These are phyloP conservation scores for Globisporangium nunn DNA, from an alignment of 352 stramenopile genomes.

Conservation along the genomic window DNA sequence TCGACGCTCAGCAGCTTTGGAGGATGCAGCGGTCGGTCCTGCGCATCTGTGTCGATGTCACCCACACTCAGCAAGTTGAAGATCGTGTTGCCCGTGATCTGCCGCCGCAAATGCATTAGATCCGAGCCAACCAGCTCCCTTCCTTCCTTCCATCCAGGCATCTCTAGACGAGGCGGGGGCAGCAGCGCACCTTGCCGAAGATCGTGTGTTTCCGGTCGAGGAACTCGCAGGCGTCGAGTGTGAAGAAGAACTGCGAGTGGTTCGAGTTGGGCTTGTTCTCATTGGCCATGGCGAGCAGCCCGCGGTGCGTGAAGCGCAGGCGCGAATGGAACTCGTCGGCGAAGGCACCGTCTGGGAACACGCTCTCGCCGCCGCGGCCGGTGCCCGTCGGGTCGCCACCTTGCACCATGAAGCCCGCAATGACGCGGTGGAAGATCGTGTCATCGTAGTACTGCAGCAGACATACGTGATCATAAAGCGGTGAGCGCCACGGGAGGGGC, in stretches of 20 bases:
- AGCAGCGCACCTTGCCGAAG: constrained; percentile 54
- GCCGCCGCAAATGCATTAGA: background rate
- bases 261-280: constrained; percentile 85
- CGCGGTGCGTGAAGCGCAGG: constrained; percentile 94
- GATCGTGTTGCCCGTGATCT: constrained; percentile 94
- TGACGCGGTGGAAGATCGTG: constrained; percentile 94
- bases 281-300: constrained; percentile 93
- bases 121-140: no score
- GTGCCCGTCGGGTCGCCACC: constrained; percentile 89
- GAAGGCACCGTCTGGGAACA: constrained; percentile 69
- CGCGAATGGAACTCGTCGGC: constrained; percentile 91
- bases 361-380: constrained; percentile 73
- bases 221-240: constrained; percentile 91
- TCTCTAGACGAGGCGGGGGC: background rate
- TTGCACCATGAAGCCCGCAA: constrained; percentile 94
- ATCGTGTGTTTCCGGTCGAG: constrained; percentile 96
- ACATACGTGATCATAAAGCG: no score
- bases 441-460: constrained; percentile 90
- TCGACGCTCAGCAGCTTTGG: constrained; percentile 80
- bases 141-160: background rate
- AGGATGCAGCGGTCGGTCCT: constrained; percentile 75
- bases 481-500: background rate
- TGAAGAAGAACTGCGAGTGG: constrained; percentile 97
- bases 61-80: constrained; percentile 95
- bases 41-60: constrained; percentile 78